Conservation (phyloP, 768 basidiomycete species). For the Leccinum variicolor region DNA sequence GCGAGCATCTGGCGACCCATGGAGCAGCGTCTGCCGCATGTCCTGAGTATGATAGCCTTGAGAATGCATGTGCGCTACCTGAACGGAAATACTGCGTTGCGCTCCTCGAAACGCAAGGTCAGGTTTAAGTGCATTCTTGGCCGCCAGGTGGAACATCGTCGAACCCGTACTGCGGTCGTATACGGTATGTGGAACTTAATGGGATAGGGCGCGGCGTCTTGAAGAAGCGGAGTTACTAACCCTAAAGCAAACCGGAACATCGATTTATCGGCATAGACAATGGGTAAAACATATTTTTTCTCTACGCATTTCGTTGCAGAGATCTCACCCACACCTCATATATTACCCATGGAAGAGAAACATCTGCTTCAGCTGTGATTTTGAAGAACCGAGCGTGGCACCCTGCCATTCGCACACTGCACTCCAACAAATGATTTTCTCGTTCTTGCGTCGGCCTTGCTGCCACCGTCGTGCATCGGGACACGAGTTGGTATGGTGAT, state of each 20-base stretch:
- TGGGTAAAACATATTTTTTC: background rate
- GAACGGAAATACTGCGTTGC: constrained; percentile 57
- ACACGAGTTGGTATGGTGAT: constrained; percentile 13
- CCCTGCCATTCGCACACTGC: constrained; percentile 20
- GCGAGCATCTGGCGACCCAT: constrained; percentile 92
- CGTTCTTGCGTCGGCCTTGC: background rate
- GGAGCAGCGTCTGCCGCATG: constrained; percentile 67
- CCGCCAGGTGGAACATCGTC: constrained; percentile 23
- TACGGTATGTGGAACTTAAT: constrained; percentile 5
- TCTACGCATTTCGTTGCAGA: constrained; percentile 9
- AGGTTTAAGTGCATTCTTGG: constrained; percentile 13
- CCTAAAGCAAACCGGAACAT: background rate
- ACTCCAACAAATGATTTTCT: constrained; percentile 21
- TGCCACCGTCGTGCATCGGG: constrained; percentile 4
- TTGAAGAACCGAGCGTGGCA: constrained; percentile 29
- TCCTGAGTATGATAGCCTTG: constrained; percentile 27
- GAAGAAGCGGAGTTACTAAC: constrained; percentile 20
- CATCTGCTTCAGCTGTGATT: constrained; percentile 23
- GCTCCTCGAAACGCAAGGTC: constrained; percentile 20
- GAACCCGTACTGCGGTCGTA: background rate
- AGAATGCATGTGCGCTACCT: constrained; percentile 40
- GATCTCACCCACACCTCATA: constrained; percentile 41
- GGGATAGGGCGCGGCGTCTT: constrained; percentile 3
- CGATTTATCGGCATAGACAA: background rate
- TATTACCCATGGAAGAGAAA: constrained; percentile 34